A percentile compares a stretch with the other conserved stretches of the same genome.
These are phyloP conservation scores for Fusarium sambucinum DNA, from an alignment of 2,329 filamentous ascomycete species.

Conservation along the genomic window DNA sequence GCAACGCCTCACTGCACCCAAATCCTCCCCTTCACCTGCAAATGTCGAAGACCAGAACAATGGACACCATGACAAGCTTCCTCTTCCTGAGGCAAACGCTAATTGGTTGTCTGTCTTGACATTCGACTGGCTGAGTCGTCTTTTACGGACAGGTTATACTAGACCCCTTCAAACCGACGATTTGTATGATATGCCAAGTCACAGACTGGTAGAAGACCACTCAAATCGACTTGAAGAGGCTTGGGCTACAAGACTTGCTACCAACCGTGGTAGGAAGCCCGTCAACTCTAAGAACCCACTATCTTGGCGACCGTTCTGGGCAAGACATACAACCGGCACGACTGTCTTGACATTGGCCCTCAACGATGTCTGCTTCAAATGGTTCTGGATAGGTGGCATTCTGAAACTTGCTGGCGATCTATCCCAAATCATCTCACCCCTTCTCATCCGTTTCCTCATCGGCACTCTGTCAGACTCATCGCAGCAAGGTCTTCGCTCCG, in stretches of 20 bases:
- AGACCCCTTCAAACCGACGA: constrained; percentile 27
- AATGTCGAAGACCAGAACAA: constrained; percentile 8
- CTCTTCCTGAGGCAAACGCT: constrained; percentile 15
- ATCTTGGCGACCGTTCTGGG: constrained; percentile 45
- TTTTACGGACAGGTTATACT: constrained; percentile 27
- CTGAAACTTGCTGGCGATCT: constrained; percentile 47
- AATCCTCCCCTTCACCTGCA: constrained; percentile 7
- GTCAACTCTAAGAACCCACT: background rate
- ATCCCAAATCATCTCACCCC: constrained; percentile 24
- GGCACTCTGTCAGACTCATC: constrained; percentile 19
- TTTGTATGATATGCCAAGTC: constrained; percentile 25
- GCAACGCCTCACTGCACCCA: constrained; percentile 6
- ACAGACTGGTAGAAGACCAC: constrained; percentile 28
- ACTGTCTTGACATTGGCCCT: constrained; percentile 48
- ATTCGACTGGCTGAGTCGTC: constrained; percentile 20
- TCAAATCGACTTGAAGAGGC: constrained; percentile 28
- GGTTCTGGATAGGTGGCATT: constrained; percentile 50
- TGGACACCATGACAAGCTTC: background rate
- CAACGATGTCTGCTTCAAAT: constrained; percentile 49
- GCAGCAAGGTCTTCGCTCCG: constrained; percentile 13
- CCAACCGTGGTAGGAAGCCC: background rate
- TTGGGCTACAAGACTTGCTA: constrained; percentile 11
- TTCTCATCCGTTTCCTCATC: constrained; percentile 33
- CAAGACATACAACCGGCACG: constrained; percentile 40
- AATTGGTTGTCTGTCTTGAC: constrained; percentile 30